These are phyloP conservation scores for Xerocomus cyaneibrunnescens DNA, from an alignment of 1,284 basidiomycete genomes.

Conservation along the genomic window DNA sequence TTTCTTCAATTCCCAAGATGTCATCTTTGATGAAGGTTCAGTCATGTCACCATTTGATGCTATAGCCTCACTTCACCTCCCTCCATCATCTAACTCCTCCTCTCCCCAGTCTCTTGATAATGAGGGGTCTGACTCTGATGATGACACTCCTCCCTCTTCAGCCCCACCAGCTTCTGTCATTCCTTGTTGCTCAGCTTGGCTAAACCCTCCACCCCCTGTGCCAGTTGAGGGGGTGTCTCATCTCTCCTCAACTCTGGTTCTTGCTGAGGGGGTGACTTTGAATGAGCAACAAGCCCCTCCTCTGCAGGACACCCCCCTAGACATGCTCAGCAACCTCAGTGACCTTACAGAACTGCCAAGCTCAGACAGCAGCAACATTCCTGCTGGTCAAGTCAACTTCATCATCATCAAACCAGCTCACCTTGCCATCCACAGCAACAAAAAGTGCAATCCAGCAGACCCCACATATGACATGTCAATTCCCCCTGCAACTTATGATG, in stretches of 20 bases:
- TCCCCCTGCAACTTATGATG: background rate
- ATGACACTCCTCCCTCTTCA: background rate
- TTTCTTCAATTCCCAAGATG: background rate
- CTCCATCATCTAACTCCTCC: background rate
- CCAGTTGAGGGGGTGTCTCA: background rate
- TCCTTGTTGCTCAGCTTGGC: background rate
- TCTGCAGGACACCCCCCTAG: no score
- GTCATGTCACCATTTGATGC: background rate
- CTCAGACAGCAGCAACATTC: background rate
- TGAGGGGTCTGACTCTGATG: background rate
- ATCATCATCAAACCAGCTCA: slow-evolving; percentile 1
- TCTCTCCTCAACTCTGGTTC: background rate
- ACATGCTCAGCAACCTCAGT: no score
- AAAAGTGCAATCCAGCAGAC: background rate
- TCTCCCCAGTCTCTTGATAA: background rate
- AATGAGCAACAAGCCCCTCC: no score
- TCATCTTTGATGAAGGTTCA: slow-evolving; percentile 1
- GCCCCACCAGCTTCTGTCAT: background rate
- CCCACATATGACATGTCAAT: slow-evolving; percentile 1
- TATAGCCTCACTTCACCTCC: background rate
- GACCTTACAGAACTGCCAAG: background rate
- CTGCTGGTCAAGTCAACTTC: background rate
- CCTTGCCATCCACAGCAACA: slow-evolving; percentile 1
- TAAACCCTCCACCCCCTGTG: background rate
- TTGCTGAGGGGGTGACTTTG: background rate